Evolutionary conservation across 2,329 filamentous ascomycete species (phyloP), one percentile per base, ranked within the genome.

Genomic region (Alternaria sp.): DNA sequence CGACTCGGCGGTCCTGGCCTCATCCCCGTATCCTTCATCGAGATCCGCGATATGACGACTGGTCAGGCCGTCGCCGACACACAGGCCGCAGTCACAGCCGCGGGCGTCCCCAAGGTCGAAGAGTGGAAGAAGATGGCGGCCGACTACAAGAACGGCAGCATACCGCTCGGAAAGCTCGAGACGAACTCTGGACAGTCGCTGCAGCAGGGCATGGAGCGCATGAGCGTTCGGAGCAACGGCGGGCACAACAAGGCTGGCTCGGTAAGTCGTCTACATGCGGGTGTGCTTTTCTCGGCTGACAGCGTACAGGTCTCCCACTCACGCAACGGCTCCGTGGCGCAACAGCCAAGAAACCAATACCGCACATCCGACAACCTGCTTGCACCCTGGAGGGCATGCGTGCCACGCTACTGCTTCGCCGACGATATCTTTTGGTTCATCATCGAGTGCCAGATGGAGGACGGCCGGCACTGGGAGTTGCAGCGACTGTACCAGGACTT

Each of bases 111-210:
- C 12, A 91, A 90, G 74, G 96, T 99, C 4, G 96, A 99, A 77
- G 96, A 99, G 75, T 99, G 96, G 96, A 99, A 99, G 85, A 97
- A 96, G 83, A 97, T 97, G 93, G 94, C 96, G 0, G 95, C 95
- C 59, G 95, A 97, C 68, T 99, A 99, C 83, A 99, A 99, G 85
- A 97, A 98, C 79, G 97, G 94, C 79, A 98, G 96, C 81, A 98
- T 99, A 77, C 95, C 94, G 0, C 84, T 99, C 45, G 96, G 96
- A 70, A 97, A 95, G 81, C 95, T 96, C 70, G 93, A 95, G 73
- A 74, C 74, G 32, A 80, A 80, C 63, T 79, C 79, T 28, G 74
- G 74, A 85, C 83, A 62, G 85, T 87, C 59, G 66, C 78, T 84
- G 57, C 83, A 86, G 70, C 86, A 87, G 69, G 84, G 85, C 12